Evolutionary conservation across 1,139 yeast species (phyloP), one percentile per base, ranked within the genome.

Genomic region (Lizanozyma gosingica): DNA sequence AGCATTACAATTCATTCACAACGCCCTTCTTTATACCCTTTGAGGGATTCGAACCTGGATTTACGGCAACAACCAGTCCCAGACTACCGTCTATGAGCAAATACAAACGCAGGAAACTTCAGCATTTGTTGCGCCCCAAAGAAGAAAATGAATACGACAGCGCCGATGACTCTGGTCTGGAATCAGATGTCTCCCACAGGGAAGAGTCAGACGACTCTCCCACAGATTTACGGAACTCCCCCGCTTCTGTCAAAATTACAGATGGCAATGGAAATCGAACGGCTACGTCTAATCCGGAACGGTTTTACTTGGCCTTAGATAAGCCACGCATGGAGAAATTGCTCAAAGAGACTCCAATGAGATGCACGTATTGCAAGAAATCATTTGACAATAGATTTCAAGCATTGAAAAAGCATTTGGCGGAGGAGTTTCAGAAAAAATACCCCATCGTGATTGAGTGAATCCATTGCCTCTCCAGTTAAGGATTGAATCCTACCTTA

Each of bases 1-100:
- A 69, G 44, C 95, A 85, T 56, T 85, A 78, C 57, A 80, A 80
- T 52, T 79, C 90, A 3, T 85, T 85, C 57, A 76, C 69, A 18
- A 76, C 88, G 0, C 51, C 51, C 1, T 85, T 85, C 55, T 84
- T 84, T 46, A 78, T 83, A 1, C 61, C 63, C 0, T 76, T 80
- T 56, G 68, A 65, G 3, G 60, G 61, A 6, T 50, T 74, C 34
- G 47, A 41, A n/a, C 57, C 56, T 3, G 35, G 16, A 8, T n/a
- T 15, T 18, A 15, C 29, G 17, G 34, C 17, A 11, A 17, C 4
- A 42, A 43, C 36, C 43, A 54, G 27, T 47, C 49, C 36, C 43
- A 54, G 27, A 47, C 49, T 33, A 53, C 55, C 11, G 18, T 4
- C 9, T 11, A n/a, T 16, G 14, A 3, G 37, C 33, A 29, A 14